These are phyloP conservation scores for Zostera marina DNA, from an alignment of 116 monocot genomes.

Conservation along the genomic window DNA sequence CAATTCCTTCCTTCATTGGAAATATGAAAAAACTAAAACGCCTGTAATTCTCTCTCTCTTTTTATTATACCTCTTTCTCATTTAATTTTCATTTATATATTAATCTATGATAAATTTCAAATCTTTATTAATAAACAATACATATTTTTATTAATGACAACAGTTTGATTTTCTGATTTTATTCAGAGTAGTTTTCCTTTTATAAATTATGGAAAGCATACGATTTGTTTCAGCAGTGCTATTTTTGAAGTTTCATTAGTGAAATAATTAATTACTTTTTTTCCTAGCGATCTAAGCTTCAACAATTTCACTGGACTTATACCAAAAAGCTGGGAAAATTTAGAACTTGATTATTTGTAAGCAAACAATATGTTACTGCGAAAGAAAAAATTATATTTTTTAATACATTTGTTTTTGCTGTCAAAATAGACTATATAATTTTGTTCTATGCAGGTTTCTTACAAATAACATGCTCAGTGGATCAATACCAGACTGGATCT, in stretches of 20 bases:
- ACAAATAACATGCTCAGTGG: neutral
- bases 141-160: too few relatives aligned
- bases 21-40: constrained; percentile 16
- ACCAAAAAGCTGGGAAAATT: constrained; percentile 20
- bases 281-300: constrained; percentile 61
- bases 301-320: constrained; percentile 46
- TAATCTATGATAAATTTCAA: neutral
- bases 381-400: neutral
- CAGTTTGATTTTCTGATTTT: too few relatives aligned
- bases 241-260: neutral
- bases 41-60: constrained; percentile 23
- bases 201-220: neutral
- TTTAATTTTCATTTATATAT: neutral
- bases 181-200: neutral
- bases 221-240: neutral
- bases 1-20: constrained; percentile 40
- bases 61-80: neutral
- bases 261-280: neutral
- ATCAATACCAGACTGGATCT: too few relatives aligned
- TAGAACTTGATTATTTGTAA: neutral
- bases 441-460: neutral
- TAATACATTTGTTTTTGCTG: neutral
- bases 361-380: neutral
- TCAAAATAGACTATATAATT: neutral
- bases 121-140: too few relatives aligned